Evolutionary conservation across 202 grass and related monocot species (phyloP).

Genomic region (Carex sylvatica): DNA sequence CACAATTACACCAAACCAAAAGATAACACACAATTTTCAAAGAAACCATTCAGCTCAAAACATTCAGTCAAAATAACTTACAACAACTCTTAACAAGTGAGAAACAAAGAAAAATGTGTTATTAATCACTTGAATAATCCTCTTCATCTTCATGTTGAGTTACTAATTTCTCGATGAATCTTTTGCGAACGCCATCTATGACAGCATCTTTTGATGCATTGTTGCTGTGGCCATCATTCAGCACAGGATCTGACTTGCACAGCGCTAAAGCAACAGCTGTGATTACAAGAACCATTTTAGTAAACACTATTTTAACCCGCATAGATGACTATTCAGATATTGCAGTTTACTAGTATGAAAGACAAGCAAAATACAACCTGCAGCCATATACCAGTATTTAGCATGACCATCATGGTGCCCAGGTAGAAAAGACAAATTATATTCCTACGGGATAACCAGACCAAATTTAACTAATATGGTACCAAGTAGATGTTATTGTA

Average conservation of each 20-base stretch:
- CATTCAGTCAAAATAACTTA: not conserved
- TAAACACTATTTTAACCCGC: not conserved
- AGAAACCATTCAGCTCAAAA: not conserved
- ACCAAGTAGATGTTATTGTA: not conserved
- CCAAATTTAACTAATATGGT: not conserved
- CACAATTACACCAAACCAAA: not conserved
- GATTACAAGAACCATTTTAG: slow-evolving; percentile 26
- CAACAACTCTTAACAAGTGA: not conserved
- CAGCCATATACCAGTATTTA: not conserved
- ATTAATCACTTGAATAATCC: slow-evolving; percentile 62
- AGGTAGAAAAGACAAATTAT: not conserved
- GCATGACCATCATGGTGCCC: not conserved
- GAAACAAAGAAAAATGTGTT: slow-evolving; percentile 25
- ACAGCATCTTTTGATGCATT: slow-evolving; percentile 71
- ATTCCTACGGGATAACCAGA: not conserved
- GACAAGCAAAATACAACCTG: slow-evolving; percentile 8
- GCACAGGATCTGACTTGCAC: slow-evolving; percentile 77
- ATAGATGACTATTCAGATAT: not conserved
- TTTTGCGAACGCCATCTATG: slow-evolving; percentile 80
- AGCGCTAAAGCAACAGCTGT: slow-evolving; percentile 86
- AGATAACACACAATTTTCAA: not conserved
- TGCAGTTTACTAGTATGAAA: not conserved
- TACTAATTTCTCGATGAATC: slow-evolving; percentile 93
- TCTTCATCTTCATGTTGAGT: slow-evolving; percentile 75
- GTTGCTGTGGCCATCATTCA: slow-evolving; percentile 75